Evolutionary conservation across 2,329 filamentous ascomycete genomes (phyloP), one percentile per base, ranked within the genome.

Genomic region (Mycosphaerella arachidis): DNA sequence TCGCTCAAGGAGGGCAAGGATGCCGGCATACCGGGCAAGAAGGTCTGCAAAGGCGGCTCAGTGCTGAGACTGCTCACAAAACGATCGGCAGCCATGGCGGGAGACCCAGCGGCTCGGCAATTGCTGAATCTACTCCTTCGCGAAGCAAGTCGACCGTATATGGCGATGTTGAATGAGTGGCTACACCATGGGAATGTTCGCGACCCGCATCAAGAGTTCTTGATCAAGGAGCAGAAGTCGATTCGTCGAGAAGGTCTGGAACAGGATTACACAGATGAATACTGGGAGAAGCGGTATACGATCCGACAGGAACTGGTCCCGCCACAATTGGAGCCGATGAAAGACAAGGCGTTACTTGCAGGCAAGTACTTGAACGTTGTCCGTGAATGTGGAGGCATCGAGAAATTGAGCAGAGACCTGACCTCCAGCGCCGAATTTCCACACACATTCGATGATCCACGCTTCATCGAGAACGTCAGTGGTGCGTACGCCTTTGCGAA

Each of bases 161-260:
- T 97, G 92, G 84, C 84, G 46, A 99, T 99, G 94, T 79, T 99
- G 62, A 99, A 99, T 70, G 93, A 97, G 74, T 99, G 94, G 94
- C 80, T 99, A 16, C 94, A 99, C 71, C 93, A 96, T 71, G 94
- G 94, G 43, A 91, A 89, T 53, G 97, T 99, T 74, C 91, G 89
- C 70, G 94, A 99, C 73, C 91, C 92, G 0, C 93, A 97, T 73
- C 85, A 87, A 1, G 94, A 99, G 74, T 99, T 99, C 67, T 78
- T 99, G 56, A 87, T 99, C 71, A 95, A 95, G 71, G 94, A 97
- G 74, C 91, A 96, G 69, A 95, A 93, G 75, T 96, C 92, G 70
- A 97, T 99, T 68, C 88, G 89, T 60, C 85, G 94, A 45, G 94
- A 97, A 73, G 84, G 90, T 60, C 79, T 99, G 2, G 92, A 97